Evolutionary conservation across 106 monocot genomes (phyloP), one percentile per base, ranked within the genome.

Genomic region (Platanthera guangdongensis): DNA sequence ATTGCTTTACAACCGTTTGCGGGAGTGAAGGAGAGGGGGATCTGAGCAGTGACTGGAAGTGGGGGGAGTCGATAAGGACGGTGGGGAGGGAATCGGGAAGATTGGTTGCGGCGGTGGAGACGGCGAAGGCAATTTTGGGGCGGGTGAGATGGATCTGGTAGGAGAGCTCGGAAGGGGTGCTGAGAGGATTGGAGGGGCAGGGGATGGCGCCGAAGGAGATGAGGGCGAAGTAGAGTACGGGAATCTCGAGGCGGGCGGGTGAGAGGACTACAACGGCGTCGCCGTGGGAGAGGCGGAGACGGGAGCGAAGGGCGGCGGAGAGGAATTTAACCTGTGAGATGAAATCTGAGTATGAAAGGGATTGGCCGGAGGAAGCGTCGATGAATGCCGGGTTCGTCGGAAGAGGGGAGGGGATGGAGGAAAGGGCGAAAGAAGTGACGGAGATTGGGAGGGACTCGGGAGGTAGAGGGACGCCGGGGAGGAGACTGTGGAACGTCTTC

Each of bases 211-310:
- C 80, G 50, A 79, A 18, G 64, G 79, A 83, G 76, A 83, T 53
- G 60, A 84, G 84, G 53, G 84, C 12, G 63, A 84, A 32, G 52
- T 76, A 84, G 46, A 80, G 84, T 19, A 84, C 46, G 57, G 83
- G 79, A 57, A 84, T 62, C 11, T 76, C 16, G 48, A 76, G 76
- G 72, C 79, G 52, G 49, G 76, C 8, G 6, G 79, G 76, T 57
- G 72, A 30, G 76, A 84, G 76, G 48, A 80, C 30, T 68, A 83
- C 75, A 3, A 65, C 79, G 53, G 79, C 79, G 12, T 83, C 57
- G 32, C 69, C 67, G 12, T 68, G 75, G 54, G 77, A 57, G 51
- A 73, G 22, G 12, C 16, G 9, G 18, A 62, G 21, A 5, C 63
- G 55, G 68, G 74, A 57, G 21, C 21, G 68, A 51, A 81, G 77